Conservation (phyloP, 1,139 yeast species). For the Lodderomyces elongisporus region DNA sequence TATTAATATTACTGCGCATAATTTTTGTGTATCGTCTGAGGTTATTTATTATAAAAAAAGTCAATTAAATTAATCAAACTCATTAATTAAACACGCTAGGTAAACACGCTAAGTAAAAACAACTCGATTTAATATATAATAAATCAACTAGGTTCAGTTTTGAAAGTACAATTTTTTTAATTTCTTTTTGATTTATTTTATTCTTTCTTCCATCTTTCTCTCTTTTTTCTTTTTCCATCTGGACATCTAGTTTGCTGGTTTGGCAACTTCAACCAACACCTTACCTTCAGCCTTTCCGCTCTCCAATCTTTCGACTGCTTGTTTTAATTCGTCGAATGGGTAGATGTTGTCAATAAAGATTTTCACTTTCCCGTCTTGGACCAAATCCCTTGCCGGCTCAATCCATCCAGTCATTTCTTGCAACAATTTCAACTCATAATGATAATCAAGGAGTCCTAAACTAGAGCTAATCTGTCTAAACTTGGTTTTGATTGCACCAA, state of each 20-base stretch:
- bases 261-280: conserved; percentile 37
- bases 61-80: too few species aligned
- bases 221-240: too few species aligned
- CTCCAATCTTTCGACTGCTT: conserved; percentile 45
- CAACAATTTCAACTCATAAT: conserved; percentile 10
- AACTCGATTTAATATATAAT: too few species aligned
- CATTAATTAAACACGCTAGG: too few species aligned
- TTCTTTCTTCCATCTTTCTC: too few species aligned
- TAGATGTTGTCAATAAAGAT: conserved; percentile 51
- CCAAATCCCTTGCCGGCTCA: conserved; percentile 17
- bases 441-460: conserved; percentile 13
- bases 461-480: conserved; percentile 4
- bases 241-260: conserved; percentile 1
- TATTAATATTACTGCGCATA: too few species aligned
- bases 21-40: too few species aligned
- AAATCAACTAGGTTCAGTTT: too few species aligned
- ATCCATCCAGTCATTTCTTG: conserved; percentile 5
- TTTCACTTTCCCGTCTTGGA: conserved; percentile 37
- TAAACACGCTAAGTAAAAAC: too few species aligned
- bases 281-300: conserved; percentile 58
- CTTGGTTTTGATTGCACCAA: conserved; percentile 1
- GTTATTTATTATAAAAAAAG: too few species aligned
- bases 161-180: too few species aligned
- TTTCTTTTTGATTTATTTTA: too few species aligned
- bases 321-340: conserved; percentile 42